Base-by-base conservation (phyloP, 2,329 filamentous ascomycete genomes). In the Apiospora koreana region DNA sequence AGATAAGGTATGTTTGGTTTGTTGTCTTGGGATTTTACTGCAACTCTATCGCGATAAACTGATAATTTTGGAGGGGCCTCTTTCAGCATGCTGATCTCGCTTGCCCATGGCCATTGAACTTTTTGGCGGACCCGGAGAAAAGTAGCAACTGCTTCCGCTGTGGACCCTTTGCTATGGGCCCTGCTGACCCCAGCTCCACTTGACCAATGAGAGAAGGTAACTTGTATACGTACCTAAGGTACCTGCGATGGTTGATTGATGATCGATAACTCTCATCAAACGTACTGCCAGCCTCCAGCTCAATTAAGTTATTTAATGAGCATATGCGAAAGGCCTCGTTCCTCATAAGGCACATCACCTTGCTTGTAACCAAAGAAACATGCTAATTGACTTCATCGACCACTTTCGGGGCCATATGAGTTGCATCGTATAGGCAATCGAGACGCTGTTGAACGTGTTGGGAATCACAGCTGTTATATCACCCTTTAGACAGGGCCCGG, bases 401-500 rank as follows among this genome's bases (percentile, higher is more conserved):
- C 50, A 58, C 2, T 58, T n/a, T 8, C 50, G 50, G 7, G 50
- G 50, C 50, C 50, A 58, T 58, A 58, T 58, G 50, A 58, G 16
- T 58, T 58, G 28, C 50, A 58, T 58, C 28, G 50, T 58, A 35
- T 58, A 58, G 50, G 50, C 50, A 35, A 58, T 35, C 50, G 50
- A 58, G 25, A 7, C 25, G 14, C 50, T 58, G 50, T 58, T 58
- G 46, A 58, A 48, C 21, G 41, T 68, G 65, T 69, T 54, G 66
- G 68, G 68, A 50, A 65, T 48, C 48, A 23, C 14, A 58, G 65
- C 62, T 43, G 43, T n/a, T 62, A 5, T 18, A 38, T 62, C 46
- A 54, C 43, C 48, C 43, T n/a, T 58, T 77, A 77, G 74, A 71
- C 75, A 18, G 75, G 78, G 66, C 75, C 75, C 65, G 68, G 72